Base-by-base conservation (phyloP, 371 early-diverging fungal species). In the Rhizopus delemar region DNA sequence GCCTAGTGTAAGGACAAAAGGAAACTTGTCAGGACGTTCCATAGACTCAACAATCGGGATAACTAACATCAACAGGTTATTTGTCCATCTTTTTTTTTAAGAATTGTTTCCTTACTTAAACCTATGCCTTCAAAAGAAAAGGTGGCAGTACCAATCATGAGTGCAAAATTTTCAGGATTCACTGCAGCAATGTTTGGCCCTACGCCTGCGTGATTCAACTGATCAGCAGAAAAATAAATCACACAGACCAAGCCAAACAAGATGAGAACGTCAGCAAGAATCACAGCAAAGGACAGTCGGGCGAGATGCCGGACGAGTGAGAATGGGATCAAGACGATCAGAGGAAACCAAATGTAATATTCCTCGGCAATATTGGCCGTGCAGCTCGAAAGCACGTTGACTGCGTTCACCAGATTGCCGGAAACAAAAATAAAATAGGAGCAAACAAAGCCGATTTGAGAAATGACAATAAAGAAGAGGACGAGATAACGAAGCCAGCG, bases 51-150 rank as follows among this genome's bases (percentile, higher is more conserved):
- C 81, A 62, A 84, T 79, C 9, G 84, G 84, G 35, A 84, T 74
- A n/a, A 84, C 77, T 75, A 49, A 41, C 13, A 6, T 3, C 1
- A 46, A n/a, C 38, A 49, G 22, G 22, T 22, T 22, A 22, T 22
- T 11, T 13, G 15, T 15, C 12, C 22, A 22, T 22, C 22, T 2
- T 12, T 43, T n/a, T 32, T 28, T 34, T 45, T 3, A 4, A 4
- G 32, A 12, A 39, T 16, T 3, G 1, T 2, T 48, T 12, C 57
- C 73, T 55, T 73, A 75, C 75, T 80, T 28, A 91, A 60, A 43
- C 90, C 87, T 59, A 90, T 86, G 36, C 92, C 92, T 70, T 91
- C 92, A 65, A 89, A 91, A 2, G 90, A 86, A 68, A 86, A 91
- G 50, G 90, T 82, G 7, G 90, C 86, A 6, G 90, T 90, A 16